Base-by-base conservation (phyloP, 2,329 filamentous ascomycete species). In the Capronia epimyces region DNA sequence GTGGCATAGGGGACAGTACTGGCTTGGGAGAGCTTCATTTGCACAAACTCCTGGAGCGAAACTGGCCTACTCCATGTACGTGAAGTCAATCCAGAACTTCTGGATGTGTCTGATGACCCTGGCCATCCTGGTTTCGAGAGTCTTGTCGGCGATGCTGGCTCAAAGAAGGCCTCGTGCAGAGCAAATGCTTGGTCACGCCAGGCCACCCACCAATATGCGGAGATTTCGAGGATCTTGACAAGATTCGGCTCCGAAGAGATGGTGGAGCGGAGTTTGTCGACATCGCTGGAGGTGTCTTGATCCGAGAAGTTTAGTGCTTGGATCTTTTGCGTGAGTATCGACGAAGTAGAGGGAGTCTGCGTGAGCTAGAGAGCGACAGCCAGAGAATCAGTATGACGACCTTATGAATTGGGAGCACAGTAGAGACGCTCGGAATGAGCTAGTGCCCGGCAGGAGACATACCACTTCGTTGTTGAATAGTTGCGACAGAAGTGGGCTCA, bases 401-500 rank as follows among this genome's bases (percentile, higher is more conserved):
- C n/a, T n/a, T n/a, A n/a, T n/a, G n/a, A n/a, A n/a, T n/a, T n/a
- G n/a, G n/a, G n/a, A n/a, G n/a, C n/a, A n/a, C n/a, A n/a, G n/a
- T n/a, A n/a, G n/a, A n/a, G n/a, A n/a, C n/a, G n/a, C n/a, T n/a
- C n/a, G n/a, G n/a, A n/a, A n/a, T n/a, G n/a, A n/a, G n/a, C n/a
- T n/a, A n/a, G n/a, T 32, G 6, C 29, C 29, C 3, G 29, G 25
- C 10, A 10, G 12, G 12, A 7, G 12, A 37, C 42, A n/a, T 46
- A 57, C 55, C 24, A 56, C 51, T 27, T 59, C 56, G 32, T 59
- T 59, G 51, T 55, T 58, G 47, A 60, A 60, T 12, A 60, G 44
- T 18, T 53, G 50, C 25, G 53, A 56, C 22, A 59, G 55, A n/a
- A 55, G 32, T n/a, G 56, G 54, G 50, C 50, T 55, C 22, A 25